These are phyloP conservation scores for Lactarius indigo DNA, from an alignment of 768 basidiomycete genomes.

Conservation along the genomic window DNA sequence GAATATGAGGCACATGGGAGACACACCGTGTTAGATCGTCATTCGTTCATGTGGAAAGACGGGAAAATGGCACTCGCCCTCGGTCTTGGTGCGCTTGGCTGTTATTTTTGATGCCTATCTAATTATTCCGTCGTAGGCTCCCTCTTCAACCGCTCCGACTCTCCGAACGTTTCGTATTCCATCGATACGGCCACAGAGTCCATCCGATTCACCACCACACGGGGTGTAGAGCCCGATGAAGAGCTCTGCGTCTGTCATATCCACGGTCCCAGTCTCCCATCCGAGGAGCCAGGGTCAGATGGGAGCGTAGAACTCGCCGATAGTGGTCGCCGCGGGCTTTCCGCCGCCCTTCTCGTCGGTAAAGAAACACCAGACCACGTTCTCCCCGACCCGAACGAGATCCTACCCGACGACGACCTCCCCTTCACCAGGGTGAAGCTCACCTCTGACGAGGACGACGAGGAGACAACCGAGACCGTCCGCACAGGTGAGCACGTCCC, in stretches of 20 bases:
- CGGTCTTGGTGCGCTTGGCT: conserved; percentile 13
- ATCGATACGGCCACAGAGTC: conserved; percentile 51
- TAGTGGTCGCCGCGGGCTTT: conserved; percentile 36
- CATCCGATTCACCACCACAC: conserved; percentile 59
- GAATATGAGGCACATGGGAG: conserved; percentile 67
- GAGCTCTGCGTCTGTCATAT: conserved; percentile 66
- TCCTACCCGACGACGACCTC: conserved; percentile 54
- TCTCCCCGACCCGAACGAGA: conserved; percentile 41
- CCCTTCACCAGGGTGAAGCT: conserved; percentile 64
- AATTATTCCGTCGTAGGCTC: conserved; percentile 48
- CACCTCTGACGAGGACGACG: conserved; percentile 55
- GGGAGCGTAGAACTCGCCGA: conserved; percentile 27
- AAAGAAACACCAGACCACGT: conserved; percentile 25
- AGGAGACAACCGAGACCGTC: conserved; percentile 54
- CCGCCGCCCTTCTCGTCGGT: conserved; percentile 26
- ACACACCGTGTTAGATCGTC: conserved; percentile 66
- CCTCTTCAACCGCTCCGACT: conserved; percentile 71
- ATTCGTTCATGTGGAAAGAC: conserved; percentile 73
- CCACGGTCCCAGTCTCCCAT: conserved; percentile 69
- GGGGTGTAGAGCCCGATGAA: conserved; percentile 53
- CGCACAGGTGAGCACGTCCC: conserved; percentile 45
- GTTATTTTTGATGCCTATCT: background rate
- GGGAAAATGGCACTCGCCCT: conserved; percentile 70
- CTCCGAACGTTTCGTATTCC: conserved; percentile 67
- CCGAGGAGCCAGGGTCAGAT: conserved; percentile 30